These are phyloP conservation scores for Agaricus blazei DNA, from an alignment of 768 basidiomycete species.

Conservation along the genomic window DNA sequence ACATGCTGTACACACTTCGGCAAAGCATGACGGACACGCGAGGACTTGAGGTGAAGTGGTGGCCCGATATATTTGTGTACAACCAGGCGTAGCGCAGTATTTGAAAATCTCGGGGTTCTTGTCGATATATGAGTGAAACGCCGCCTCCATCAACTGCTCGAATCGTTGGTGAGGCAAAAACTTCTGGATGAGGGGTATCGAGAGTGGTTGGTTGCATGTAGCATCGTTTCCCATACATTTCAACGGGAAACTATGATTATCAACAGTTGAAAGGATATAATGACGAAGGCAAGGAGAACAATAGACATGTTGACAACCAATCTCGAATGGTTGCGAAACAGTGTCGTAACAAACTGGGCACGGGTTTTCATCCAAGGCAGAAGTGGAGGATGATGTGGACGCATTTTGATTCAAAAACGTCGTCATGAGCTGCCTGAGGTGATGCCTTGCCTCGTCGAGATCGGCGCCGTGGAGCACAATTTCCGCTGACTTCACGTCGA, in stretches of 20 bases:
- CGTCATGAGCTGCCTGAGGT: conserved; percentile 37
- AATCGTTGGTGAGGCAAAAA: conserved; percentile 49
- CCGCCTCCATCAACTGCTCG: conserved; percentile 46
- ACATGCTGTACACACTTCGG: conserved; percentile 42
- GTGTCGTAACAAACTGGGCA: conserved; percentile 56
- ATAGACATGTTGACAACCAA: conserved; percentile 46
- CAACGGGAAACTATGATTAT: conserved; percentile 50
- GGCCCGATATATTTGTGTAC: conserved; percentile 56
- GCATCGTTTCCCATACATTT: conserved; percentile 58
- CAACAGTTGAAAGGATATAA: conserved; percentile 37
- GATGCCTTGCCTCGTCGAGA: conserved; percentile 49
- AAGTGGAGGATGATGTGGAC: not conserved
- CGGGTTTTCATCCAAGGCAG: conserved; percentile 10
- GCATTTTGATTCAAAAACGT: conserved; percentile 8
- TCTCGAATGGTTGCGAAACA: conserved; percentile 32
- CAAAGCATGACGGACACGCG: conserved; percentile 51
- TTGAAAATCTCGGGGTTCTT: conserved; percentile 50
- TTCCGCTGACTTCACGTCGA: conserved; percentile 31
- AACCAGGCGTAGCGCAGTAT: conserved; percentile 72
- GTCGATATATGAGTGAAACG: conserved; percentile 51
- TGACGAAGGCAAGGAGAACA: conserved; percentile 45
- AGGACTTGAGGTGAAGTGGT: conserved; percentile 20
- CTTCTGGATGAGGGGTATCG: conserved; percentile 46
- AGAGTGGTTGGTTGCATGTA: conserved; percentile 46
- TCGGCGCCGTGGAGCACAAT: conserved; percentile 47